Conservation (phyloP, 345 rosid species). For the Brassica cretica region DNA sequence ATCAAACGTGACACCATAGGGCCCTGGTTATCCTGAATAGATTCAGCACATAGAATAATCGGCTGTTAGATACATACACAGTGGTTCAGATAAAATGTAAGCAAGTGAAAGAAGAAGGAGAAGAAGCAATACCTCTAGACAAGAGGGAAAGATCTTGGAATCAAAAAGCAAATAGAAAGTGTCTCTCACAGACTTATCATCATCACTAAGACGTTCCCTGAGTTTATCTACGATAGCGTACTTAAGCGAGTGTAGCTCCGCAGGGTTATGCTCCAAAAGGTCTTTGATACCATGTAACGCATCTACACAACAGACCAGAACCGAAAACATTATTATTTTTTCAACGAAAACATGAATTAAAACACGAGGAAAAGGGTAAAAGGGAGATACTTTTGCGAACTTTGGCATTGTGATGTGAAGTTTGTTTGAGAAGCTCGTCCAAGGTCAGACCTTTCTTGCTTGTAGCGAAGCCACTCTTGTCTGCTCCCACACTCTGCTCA, state of each 20-base stretch:
- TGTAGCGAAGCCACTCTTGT: conserved; percentile 76
- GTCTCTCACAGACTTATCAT: conserved; percentile 63
- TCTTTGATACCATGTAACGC: conserved; percentile 74
- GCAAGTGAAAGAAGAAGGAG: neutral
- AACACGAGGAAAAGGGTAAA: neutral
- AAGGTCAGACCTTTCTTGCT: conserved; percentile 90
- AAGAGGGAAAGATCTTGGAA: conserved; percentile 60
- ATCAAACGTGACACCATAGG: conserved; percentile 65
- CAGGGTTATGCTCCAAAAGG: conserved; percentile 64
- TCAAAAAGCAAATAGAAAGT: conserved; percentile 60
- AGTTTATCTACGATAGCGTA: conserved; percentile 64
- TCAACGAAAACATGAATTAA: neutral
- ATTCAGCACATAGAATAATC: conserved; percentile 31
- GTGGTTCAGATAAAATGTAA: neutral
- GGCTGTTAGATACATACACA: conserved; percentile 28
- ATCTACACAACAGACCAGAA: conserved; percentile 48
- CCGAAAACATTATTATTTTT: neutral
- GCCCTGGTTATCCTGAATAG: conserved; percentile 73
- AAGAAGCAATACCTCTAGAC: conserved; percentile 60
- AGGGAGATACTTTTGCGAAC: conserved; percentile 61
- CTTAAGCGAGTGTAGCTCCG: conserved; percentile 59
- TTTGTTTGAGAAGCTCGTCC: conserved; percentile 77
- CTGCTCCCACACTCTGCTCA: conserved; percentile 82
- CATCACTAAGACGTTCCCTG: conserved; percentile 69
- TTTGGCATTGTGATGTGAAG: conserved; percentile 82